Evolutionary conservation across 495 filamentous ascomycete genomes (phyloP).

Genomic region (Letharia lupina): DNA sequence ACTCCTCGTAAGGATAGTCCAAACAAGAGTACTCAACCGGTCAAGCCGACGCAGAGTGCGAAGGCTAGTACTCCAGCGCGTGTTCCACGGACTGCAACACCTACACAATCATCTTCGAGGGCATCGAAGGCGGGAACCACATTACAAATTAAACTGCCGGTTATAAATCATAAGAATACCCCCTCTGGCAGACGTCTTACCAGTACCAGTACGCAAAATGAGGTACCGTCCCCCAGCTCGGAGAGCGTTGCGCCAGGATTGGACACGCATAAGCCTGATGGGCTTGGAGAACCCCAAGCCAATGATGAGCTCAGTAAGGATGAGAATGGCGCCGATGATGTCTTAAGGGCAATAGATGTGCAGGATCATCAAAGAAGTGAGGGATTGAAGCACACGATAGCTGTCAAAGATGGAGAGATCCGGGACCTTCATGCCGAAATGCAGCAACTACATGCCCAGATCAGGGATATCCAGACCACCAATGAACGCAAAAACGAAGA

Average conservation of each 20-base stretch:
- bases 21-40: conserved; percentile 2
- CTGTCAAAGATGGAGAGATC: neutral
- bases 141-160: neutral
- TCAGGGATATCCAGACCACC: conserved; percentile 5
- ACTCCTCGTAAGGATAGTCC: neutral
- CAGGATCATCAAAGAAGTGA: neutral
- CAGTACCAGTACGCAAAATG: neutral
- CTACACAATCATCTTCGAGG: neutral
- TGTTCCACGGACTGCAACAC: conserved; percentile 3
- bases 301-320: neutral
- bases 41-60: neutral
- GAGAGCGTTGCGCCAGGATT: neutral
- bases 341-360: neutral
- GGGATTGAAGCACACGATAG: neutral
- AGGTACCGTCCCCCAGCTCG: neutral
- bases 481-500: conserved; percentile 8
- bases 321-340: neutral
- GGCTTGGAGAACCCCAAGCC: neutral
- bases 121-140: neutral
- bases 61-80: conserved; percentile 1
- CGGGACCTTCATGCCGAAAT: conserved; percentile 4
- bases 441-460: conserved; percentile 9
- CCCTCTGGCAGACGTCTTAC: neutral
- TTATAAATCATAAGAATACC: neutral
- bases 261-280: neutral